phyloP scores from a whole-genome alignment of 1,284 basidiomycete genomes.

The Cryptococcus hybrid region DNA sequence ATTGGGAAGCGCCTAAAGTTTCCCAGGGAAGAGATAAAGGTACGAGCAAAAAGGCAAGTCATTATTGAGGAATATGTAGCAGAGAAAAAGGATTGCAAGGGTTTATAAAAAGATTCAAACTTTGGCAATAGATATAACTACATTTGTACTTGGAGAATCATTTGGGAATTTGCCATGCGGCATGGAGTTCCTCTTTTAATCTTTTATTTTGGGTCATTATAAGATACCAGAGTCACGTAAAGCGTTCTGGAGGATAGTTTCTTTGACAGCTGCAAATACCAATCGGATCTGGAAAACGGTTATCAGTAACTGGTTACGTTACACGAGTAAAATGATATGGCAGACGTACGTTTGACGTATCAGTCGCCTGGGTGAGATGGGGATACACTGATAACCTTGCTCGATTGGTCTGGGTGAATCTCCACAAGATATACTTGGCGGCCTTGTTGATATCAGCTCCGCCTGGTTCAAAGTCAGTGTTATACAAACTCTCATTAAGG shows the following conservation, averaged over 20 bases:
- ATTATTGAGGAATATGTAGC: too few species aligned
- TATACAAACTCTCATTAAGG: background rate
- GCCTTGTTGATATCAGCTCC: constrained; percentile 96
- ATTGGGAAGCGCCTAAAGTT: too few species aligned
- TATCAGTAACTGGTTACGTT: background rate
- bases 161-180: too few species aligned
- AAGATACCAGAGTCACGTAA: constrained; percentile 49
- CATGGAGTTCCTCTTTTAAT: too few species aligned
- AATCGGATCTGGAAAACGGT: constrained; percentile 60
- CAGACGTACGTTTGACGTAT: constrained; percentile 63
- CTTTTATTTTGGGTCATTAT: constrained; percentile 14
- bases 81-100: too few species aligned
- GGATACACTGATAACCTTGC: constrained; percentile 86
- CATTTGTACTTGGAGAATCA: too few species aligned
- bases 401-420: constrained; percentile 93
- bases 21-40: too few species aligned
- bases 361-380: constrained; percentile 65
- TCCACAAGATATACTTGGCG: constrained; percentile 96
- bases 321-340: background rate
- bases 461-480: constrained; percentile 48
- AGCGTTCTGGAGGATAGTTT: constrained; percentile 80
- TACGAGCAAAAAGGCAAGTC: too few species aligned
- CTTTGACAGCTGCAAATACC: constrained; percentile 95
- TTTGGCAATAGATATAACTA: too few species aligned
- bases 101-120: too few species aligned